Conservation (phyloP, 2,329 filamentous ascomycete genomes). For the Aspergillus melleus region DNA sequence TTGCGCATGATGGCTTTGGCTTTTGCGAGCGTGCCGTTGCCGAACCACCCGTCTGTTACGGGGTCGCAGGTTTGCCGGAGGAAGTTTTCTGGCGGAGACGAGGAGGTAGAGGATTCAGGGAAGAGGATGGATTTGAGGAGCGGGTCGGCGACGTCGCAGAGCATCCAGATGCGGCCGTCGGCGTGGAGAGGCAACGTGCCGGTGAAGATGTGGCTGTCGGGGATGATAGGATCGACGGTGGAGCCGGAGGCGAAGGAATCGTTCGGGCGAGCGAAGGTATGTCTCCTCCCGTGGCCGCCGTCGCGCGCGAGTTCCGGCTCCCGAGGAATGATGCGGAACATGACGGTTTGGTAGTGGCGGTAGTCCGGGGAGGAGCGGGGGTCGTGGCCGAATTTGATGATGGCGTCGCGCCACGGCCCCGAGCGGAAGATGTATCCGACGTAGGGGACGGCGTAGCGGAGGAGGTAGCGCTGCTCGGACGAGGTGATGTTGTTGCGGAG, state of each 20-base stretch:
- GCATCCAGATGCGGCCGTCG: slow-evolving; percentile 90
- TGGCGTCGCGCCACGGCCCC: slow-evolving; percentile 86
- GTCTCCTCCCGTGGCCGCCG: slow-evolving; percentile 28
- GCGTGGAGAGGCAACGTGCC: slow-evolving; percentile 67
- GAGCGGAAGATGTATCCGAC: slow-evolving; percentile 90
- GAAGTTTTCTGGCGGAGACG: slow-evolving; percentile 47
- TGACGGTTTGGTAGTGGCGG: slow-evolving; percentile 82
- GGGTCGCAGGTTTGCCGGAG: slow-evolving; percentile 61
- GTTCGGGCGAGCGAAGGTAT: slow-evolving; percentile 27
- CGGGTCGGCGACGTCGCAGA: slow-evolving; percentile 87
- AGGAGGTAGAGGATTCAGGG: slow-evolving; percentile 50
- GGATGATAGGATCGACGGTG: slow-evolving; percentile 6
- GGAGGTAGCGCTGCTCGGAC: slow-evolving; percentile 51
- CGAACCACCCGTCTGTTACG: slow-evolving; percentile 76
- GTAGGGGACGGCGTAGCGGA: slow-evolving; percentile 78
- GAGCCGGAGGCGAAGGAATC: slow-evolving; percentile 10
- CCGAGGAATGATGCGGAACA: slow-evolving; percentile 67
- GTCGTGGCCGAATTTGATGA: slow-evolving; percentile 83
- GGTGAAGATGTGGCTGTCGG: slow-evolving; percentile 71
- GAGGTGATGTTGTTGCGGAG: slow-evolving; percentile 69
- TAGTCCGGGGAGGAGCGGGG: slow-evolving; percentile 75
- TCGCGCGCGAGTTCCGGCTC: slow-evolving; percentile 35
- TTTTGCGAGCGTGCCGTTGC: slow-evolving; percentile 78
- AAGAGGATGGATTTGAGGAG: slow-evolving; percentile 65
- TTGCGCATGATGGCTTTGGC: slow-evolving; percentile 83